Percentiles rank a stretch among this genome's conserved stretches.
Evolutionary conservation across 768 basidiomycete species (phyloP).

Genomic region (Termitomyces sp.): DNA sequence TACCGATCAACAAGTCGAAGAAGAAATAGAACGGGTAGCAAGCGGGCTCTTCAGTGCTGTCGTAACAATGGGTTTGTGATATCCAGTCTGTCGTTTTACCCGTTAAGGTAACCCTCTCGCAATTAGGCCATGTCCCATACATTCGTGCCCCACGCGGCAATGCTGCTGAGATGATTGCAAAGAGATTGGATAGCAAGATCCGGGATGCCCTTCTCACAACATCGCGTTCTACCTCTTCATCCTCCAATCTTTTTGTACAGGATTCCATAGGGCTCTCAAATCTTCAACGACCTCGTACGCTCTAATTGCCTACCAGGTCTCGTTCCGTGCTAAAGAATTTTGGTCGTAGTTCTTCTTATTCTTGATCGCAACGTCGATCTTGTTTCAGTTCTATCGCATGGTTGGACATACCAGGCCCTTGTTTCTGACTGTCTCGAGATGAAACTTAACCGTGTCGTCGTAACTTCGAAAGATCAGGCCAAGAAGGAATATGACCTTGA

Average conservation of each 20-base stretch:
- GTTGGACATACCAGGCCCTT: slow-evolving; percentile 98
- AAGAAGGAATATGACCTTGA: slow-evolving; percentile 92
- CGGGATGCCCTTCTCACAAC: slow-evolving; percentile 75
- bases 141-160: slow-evolving; percentile 94
- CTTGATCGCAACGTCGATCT: slow-evolving; percentile 94
- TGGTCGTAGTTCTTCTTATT: slow-evolving; percentile 73
- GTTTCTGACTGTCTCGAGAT: slow-evolving; percentile 97
- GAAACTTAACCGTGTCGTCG: slow-evolving; percentile 90
- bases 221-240: slow-evolving; percentile 46
- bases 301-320: not conserved
- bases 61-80: slow-evolving; percentile 71
- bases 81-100: not conserved
- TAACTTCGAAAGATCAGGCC: slow-evolving; percentile 60
- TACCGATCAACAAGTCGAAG: slow-evolving; percentile 85
- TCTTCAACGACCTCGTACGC: slow-evolving; percentile 76
- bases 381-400: slow-evolving; percentile 89
- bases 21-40: slow-evolving; percentile 88
- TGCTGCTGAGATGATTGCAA: slow-evolving; percentile 98
- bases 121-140: slow-evolving; percentile 81
- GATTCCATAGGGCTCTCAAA: slow-evolving; percentile 81
- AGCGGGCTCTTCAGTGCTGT: slow-evolving; percentile 88
- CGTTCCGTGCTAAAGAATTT: not conserved
- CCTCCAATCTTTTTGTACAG: slow-evolving; percentile 64
- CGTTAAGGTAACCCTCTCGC: not conserved
- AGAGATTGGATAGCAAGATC: slow-evolving; percentile 89